phyloP scores from a whole-genome alignment of 805 yeast genomes.

The Yarrowia divulgata region DNA sequence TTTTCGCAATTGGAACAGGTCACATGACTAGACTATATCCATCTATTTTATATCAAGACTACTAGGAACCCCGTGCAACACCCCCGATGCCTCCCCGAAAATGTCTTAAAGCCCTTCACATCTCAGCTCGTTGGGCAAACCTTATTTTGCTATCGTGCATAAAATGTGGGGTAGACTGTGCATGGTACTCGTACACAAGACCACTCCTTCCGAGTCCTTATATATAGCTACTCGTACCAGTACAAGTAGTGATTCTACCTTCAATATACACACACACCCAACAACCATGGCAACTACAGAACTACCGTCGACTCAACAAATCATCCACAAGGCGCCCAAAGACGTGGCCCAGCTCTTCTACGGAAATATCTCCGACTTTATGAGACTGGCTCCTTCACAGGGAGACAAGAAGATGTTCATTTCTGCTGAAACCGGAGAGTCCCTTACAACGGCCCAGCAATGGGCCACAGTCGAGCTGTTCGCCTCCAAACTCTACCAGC shows the following conservation, averaged over 20 bases:
- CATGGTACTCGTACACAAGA: background rate
- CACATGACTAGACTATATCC: too few species aligned
- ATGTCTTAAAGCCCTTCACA: conserved; percentile 1
- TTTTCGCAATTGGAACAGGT: too few species aligned
- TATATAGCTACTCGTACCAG: too few species aligned
- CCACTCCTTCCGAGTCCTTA: too few species aligned
- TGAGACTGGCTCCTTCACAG: conserved; percentile 24
- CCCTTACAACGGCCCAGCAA: background rate
- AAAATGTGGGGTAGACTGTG: conserved; percentile 21
- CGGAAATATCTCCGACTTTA: conserved; percentile 27
- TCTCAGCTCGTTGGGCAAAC: conserved; percentile 2
- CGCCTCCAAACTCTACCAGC: conserved; percentile 22
- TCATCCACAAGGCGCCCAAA: conserved; percentile 37
- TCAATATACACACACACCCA: too few species aligned
- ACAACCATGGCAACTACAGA: background rate
- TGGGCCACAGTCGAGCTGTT: conserved; percentile 21
- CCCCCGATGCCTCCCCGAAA: background rate
- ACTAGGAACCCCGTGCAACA: too few species aligned
- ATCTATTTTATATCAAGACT: too few species aligned
- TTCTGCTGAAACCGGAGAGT: conserved; percentile 17
- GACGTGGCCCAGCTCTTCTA: conserved; percentile 40
- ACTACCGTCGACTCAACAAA: background rate
- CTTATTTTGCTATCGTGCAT: conserved; percentile 13
- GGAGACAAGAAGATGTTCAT: conserved; percentile 32
- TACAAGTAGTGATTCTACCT: too few species aligned